These are phyloP conservation scores for Eimeria praecox DNA, from an alignment of 169 alveolate genomes.

Conservation along the genomic window DNA sequence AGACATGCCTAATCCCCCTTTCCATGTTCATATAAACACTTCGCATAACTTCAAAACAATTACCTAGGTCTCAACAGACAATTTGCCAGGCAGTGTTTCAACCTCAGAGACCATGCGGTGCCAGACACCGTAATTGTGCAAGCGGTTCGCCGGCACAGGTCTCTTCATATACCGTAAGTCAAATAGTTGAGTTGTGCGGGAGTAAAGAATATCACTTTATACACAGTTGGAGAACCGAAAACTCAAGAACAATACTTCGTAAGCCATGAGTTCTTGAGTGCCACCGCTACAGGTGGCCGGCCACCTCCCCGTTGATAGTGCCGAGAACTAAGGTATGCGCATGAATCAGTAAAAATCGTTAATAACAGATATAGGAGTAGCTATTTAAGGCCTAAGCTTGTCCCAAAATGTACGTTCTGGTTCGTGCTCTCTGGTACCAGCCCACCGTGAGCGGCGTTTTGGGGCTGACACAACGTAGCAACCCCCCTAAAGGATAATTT, in stretches of 20 bases:
- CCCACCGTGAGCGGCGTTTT: neutral
- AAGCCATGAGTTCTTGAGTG: neutral
- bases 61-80: neutral
- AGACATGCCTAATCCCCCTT: neutral
- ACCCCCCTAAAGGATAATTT: neutral
- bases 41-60: neutral
- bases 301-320: neutral
- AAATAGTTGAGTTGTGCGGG: neutral
- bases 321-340: neutral
- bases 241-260: neutral
- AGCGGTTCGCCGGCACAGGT: neutral
- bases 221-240: neutral
- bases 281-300: neutral
- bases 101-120: neutral
- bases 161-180: neutral
- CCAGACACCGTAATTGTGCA: neutral
- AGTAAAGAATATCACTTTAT: neutral
- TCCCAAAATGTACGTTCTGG: neutral
- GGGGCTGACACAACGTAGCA: slow-evolving; percentile 9
- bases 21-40: neutral
- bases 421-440: neutral
- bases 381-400: neutral
- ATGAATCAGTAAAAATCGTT: neutral
- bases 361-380: neutral
- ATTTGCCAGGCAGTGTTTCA: neutral